Percentiles rank a stretch among this genome's conserved stretches.
Evolutionary conservation across 306 rosid genomes (phyloP).

Genomic region (Canavalia gladiata): DNA sequence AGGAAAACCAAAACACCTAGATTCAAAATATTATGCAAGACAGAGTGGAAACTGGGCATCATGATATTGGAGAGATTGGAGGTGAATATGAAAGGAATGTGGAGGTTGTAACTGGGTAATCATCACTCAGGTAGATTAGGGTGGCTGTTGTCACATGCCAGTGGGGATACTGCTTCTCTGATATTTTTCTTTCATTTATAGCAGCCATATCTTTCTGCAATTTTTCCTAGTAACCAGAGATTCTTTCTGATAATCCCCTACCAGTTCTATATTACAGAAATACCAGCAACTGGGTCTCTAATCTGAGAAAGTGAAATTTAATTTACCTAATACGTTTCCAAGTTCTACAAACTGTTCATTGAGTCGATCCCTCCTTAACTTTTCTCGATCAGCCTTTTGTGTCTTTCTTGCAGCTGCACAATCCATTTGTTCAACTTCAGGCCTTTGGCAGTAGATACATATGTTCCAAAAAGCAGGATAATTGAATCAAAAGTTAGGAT

Average conservation of each 20-base stretch:
- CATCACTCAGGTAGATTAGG: background rate
- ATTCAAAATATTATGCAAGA: background rate
- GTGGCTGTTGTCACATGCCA: background rate
- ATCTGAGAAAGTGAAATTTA: constrained; percentile 2
- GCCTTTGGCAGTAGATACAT: constrained; percentile 56
- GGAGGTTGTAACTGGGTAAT: background rate
- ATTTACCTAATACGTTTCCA: constrained; percentile 72
- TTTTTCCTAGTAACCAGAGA: background rate
- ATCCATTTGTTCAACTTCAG: constrained; percentile 70
- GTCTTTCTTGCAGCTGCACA: constrained; percentile 70
- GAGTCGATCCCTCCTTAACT: constrained; percentile 81
- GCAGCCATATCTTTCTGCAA: background rate
- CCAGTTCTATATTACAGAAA: background rate
- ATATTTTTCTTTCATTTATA: background rate
- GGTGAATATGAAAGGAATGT: no score
- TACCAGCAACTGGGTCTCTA: constrained; percentile 1
- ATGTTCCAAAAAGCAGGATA: constrained; percentile 31
- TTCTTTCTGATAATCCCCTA: background rate
- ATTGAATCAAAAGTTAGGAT: constrained; percentile 24
- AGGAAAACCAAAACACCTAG: constrained; percentile 24
- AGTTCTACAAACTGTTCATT: constrained; percentile 84
- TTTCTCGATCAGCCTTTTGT: constrained; percentile 94
- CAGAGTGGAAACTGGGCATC: no score
- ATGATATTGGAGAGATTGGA: background rate
- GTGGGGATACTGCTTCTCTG: background rate